phyloP scores from a whole-genome alignment of 2,329 filamentous ascomycete genomes.

The Epichloe festucae region DNA sequence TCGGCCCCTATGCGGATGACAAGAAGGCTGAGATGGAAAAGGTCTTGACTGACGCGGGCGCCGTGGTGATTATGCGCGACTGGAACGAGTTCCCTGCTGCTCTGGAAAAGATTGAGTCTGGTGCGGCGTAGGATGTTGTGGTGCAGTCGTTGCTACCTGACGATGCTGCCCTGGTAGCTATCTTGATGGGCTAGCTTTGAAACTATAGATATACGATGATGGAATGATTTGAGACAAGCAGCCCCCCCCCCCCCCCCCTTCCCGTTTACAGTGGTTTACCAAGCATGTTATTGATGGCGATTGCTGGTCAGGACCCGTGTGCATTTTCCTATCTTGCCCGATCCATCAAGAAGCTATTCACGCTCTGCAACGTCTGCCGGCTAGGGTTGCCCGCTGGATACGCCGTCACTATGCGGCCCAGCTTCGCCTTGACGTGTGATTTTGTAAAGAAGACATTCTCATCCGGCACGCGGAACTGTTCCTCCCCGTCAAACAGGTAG shows the following conservation, averaged over 20 bases:
- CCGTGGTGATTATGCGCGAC: constrained; percentile 46
- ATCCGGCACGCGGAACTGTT: constrained; percentile 24
- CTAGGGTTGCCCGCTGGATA: constrained; percentile 74
- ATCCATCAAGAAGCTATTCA: constrained; percentile 80
- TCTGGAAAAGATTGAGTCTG: constrained; percentile 33
- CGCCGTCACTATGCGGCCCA: constrained; percentile 72
- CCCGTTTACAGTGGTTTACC: too few species aligned
- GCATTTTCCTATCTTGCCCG: constrained; percentile 18
- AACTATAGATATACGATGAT: neutral
- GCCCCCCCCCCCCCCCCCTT: too few species aligned
- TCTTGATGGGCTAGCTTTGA: neutral
- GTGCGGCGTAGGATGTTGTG: constrained; percentile 4
- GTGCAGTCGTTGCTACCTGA: neutral
- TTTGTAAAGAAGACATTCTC: constrained; percentile 46
- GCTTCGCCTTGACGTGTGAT: constrained; percentile 57
- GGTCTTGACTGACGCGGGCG: constrained; percentile 46
- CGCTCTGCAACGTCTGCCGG: constrained; percentile 73
- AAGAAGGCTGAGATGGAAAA: constrained; percentile 54
- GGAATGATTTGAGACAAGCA: too few species aligned
- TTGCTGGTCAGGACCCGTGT: neutral
- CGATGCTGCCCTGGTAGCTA: neutral
- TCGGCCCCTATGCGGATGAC: constrained; percentile 57
- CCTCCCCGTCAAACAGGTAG: constrained; percentile 54
- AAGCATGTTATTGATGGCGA: too few species aligned
- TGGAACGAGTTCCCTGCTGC: constrained; percentile 42